These are phyloP conservation scores for Hypoxylon intermedium DNA, from an alignment of 495 filamentous ascomycete species.

Conservation along the genomic window DNA sequence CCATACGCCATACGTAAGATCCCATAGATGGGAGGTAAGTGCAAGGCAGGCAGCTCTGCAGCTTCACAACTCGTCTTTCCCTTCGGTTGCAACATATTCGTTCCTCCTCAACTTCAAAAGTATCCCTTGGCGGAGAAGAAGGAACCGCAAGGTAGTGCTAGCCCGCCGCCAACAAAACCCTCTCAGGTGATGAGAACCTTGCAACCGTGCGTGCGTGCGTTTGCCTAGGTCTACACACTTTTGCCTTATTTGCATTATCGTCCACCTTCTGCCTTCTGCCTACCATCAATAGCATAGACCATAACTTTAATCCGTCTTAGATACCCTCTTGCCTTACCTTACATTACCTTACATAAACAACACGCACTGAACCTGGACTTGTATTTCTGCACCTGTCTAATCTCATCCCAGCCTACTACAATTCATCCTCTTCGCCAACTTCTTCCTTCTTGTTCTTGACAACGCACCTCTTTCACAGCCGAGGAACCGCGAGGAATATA, in stretches of 20 bases:
- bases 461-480: not conserved
- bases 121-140: too few species aligned
- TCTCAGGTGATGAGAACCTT: too few species aligned
- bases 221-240: not conserved
- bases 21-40: constrained; percentile 8
- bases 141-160: too few species aligned
- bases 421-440: not conserved
- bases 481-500: constrained; percentile 2
- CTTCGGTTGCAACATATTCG: not conserved
- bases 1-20: not conserved
- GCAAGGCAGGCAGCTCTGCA: too few species aligned
- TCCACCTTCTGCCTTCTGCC: not conserved
- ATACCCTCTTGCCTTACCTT: not conserved
- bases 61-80: constrained; percentile 14
- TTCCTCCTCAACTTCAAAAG: not conserved
- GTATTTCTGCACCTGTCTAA: not conserved
- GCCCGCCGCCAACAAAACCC: too few species aligned
- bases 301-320: not conserved
- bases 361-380: not conserved
- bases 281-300: too few species aligned
- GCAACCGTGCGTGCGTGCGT: too few species aligned
- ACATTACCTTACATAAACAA: not conserved
- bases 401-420: not conserved
- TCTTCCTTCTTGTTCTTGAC: not conserved
- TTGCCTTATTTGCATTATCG: too few species aligned